A percentile compares a stretch with the other conserved stretches of the same genome.
Conservation (phyloP, 2,329 filamentous ascomycete genomes). For the Colletotrichum tropicale region DNA sequence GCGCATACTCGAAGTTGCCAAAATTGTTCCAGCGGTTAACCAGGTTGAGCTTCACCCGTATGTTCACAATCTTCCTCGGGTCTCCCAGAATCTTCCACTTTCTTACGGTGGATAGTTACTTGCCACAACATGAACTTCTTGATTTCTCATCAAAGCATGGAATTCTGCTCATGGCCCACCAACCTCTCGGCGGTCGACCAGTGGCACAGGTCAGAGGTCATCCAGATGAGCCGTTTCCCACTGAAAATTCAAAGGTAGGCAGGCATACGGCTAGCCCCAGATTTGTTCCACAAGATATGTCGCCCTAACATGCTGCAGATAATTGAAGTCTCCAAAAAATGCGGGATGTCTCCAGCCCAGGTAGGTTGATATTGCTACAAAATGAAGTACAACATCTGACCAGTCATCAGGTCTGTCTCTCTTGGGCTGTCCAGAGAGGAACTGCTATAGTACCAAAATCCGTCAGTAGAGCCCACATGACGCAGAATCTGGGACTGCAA, state of each 20-base stretch:
- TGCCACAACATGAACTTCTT: background rate
- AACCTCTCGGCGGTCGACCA: background rate
- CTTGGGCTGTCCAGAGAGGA: background rate
- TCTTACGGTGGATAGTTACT: background rate
- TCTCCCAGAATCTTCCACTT: background rate
- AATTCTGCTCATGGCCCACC: background rate
- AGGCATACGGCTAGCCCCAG: background rate
- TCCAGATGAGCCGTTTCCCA: background rate
- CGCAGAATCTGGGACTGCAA: background rate
- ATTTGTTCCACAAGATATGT: background rate
- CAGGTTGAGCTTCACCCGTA: background rate
- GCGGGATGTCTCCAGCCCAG: background rate
- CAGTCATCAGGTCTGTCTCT: background rate
- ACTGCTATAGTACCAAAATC: background rate
- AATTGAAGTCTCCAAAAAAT: background rate
- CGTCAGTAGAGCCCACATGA: background rate
- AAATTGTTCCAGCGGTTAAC: background rate
- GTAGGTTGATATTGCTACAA: background rate
- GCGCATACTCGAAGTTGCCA: background rate
- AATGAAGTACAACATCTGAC: background rate
- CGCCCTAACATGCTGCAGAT: background rate
- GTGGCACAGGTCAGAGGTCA: background rate
- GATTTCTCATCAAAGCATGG: background rate
- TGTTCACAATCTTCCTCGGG: background rate
- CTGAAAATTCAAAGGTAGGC: background rate